A percentile compares a stretch with the other conserved stretches of the same genome.
These are phyloP conservation scores for Solanum raphanifolium DNA, from an alignment of 257 asterid genomes.

Conservation along the genomic window DNA sequence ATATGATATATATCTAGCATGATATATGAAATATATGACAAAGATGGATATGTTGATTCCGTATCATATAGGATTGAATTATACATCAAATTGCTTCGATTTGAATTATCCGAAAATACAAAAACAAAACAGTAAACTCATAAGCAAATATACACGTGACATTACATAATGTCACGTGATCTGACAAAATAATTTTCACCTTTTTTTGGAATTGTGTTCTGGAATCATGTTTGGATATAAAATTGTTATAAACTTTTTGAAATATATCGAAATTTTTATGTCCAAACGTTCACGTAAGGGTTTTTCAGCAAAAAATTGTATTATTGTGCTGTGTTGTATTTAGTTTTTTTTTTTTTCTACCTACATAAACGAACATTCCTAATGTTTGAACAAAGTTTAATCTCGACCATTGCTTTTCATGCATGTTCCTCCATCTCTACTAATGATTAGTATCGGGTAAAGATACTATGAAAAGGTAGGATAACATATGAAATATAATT, in stretches of 20 bases:
- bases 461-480: too few relatives aligned
- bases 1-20: too few relatives aligned
- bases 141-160: too few relatives aligned
- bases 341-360: neutral
- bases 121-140: too few relatives aligned
- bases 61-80: too few relatives aligned
- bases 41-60: too few relatives aligned
- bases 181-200: neutral
- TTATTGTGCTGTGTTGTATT: neutral
- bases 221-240: neutral
- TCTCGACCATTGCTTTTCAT: constrained; percentile 6
- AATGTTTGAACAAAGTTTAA: constrained; percentile 32
- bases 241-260: neutral
- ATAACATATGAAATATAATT: too few relatives aligned
- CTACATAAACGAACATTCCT: constrained; percentile 26
- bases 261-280: too few relatives aligned
- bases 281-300: neutral
- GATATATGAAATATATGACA: too few relatives aligned
- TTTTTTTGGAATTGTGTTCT: neutral
- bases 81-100: too few relatives aligned
- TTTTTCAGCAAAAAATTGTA: neutral
- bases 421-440: neutral
- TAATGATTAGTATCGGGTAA: neutral
- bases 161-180: neutral
- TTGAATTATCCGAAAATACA: too few relatives aligned